Conservation (phyloP, 352 stramenopile genomes). For the Pythium aristosporum region DNA sequence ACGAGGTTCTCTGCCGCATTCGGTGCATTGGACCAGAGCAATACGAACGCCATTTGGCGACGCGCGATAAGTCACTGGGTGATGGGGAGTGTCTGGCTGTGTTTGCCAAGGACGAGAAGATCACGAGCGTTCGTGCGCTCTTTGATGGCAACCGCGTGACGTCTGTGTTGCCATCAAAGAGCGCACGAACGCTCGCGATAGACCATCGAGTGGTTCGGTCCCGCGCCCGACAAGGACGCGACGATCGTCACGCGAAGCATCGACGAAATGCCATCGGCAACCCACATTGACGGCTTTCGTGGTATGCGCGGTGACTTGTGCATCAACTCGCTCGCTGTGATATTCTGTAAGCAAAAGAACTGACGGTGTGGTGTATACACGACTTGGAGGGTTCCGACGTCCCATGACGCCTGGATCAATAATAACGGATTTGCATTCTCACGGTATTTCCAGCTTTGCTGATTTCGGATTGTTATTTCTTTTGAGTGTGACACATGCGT, state of each 20-base stretch:
- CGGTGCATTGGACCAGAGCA: too few species aligned
- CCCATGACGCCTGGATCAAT: too few species aligned
- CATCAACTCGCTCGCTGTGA: neutral
- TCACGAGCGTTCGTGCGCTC: neutral
- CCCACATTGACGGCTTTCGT: slow-evolving; percentile 1
- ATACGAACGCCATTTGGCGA: neutral
- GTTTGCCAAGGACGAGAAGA: neutral
- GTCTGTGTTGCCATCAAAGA: too few species aligned
- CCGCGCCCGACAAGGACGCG: neutral
- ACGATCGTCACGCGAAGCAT: neutral
- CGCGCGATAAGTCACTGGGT: neutral
- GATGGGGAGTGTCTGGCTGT: neutral
- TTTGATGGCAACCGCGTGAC: neutral
- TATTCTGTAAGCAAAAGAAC: neutral
- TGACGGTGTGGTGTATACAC: neutral
- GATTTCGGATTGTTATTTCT: too few species aligned
- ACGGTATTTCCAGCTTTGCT: too few species aligned
- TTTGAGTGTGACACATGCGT: too few species aligned
- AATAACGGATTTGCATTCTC: too few species aligned
- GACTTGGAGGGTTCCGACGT: too few species aligned
- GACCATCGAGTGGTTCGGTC: neutral
- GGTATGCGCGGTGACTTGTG: neutral
- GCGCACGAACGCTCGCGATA: too few species aligned
- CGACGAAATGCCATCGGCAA: neutral
- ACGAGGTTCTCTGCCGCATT: too few species aligned